Evolutionary conservation across 2,329 filamentous ascomycete genomes (phyloP).

Genomic region (Hypoxylon rubiginosum): DNA sequence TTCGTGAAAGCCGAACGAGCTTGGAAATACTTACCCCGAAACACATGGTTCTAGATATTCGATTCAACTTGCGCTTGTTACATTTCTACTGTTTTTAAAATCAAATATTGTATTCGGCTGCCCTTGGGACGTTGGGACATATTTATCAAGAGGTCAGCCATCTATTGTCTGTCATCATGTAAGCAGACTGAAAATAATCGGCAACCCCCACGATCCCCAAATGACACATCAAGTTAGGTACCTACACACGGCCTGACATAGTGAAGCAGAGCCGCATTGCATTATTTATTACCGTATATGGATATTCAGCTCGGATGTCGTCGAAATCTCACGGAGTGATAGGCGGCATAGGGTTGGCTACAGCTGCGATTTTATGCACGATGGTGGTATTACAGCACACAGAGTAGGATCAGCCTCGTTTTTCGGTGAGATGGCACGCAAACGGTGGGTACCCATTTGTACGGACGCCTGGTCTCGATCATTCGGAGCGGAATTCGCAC

Average conservation of each 20-base stretch:
- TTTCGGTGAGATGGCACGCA: background rate
- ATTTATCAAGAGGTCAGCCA: background rate
- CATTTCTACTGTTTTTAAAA: background rate
- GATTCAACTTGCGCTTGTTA: background rate
- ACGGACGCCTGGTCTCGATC: background rate
- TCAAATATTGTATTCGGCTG: background rate
- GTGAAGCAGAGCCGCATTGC: background rate
- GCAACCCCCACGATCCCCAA: background rate
- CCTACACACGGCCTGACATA: background rate
- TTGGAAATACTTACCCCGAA: background rate
- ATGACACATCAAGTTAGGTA: background rate
- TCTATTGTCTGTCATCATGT: background rate
- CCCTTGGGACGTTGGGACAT: background rate
- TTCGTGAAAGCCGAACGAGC: too few relatives aligned
- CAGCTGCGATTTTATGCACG: background rate
- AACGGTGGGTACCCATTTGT: background rate
- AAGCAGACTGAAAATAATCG: background rate
- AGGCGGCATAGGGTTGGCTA: background rate
- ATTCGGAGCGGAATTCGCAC: background rate
- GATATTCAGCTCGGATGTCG: background rate
- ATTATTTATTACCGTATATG: background rate
- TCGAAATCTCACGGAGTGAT: background rate
- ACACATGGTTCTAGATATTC: background rate
- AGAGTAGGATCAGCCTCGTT: constrained; percentile 2
- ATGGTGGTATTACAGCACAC: background rate